These are phyloP conservation scores for Fusarium fujikuroi DNA, from an alignment of 2,329 filamentous ascomycete genomes.

Conservation along the genomic window DNA sequence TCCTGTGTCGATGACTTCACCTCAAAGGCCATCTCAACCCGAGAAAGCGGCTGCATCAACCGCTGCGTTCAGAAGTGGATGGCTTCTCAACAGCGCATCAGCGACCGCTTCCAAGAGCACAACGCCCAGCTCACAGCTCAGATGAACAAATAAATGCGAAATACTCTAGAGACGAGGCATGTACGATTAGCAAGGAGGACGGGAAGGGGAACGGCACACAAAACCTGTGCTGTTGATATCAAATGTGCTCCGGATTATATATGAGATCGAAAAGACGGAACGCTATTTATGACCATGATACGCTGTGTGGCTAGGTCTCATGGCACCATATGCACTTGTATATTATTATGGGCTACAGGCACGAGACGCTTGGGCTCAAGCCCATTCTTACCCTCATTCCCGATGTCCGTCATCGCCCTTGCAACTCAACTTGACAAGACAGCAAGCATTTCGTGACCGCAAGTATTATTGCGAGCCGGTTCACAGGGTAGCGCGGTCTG, in stretches of 20 bases:
- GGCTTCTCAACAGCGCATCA: constrained; percentile 88
- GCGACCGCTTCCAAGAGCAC: constrained; percentile 86
- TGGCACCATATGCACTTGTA: constrained; percentile 41
- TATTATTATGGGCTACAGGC: constrained; percentile 37
- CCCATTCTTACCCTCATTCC: constrained; percentile 21
- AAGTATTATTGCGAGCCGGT: neutral
- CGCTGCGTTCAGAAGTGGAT: constrained; percentile 97
- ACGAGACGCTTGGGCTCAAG: constrained; percentile 6
- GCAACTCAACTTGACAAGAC: neutral
- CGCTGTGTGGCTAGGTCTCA: constrained; percentile 23
- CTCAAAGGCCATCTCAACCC: constrained; percentile 88
- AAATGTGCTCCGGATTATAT: constrained; percentile 18
- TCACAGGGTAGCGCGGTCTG: neutral
- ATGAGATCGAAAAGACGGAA: constrained; percentile 14
- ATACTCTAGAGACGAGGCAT: constrained; percentile 2
- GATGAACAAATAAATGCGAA: constrained; percentile 54
- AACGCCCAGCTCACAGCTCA: constrained; percentile 69
- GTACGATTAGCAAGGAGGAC: constrained; percentile 38
- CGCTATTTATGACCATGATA: constrained; percentile 21
- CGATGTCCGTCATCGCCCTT: neutral
- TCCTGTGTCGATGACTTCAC: constrained; percentile 99
- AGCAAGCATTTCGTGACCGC: neutral
- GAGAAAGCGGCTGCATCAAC: constrained; percentile 91
- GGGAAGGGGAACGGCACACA: constrained; percentile 3
- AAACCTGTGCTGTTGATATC: constrained; percentile 14